These are phyloP conservation scores for Podospora tetraspora DNA, from an alignment of 495 filamentous ascomycete genomes.

Conservation along the genomic window DNA sequence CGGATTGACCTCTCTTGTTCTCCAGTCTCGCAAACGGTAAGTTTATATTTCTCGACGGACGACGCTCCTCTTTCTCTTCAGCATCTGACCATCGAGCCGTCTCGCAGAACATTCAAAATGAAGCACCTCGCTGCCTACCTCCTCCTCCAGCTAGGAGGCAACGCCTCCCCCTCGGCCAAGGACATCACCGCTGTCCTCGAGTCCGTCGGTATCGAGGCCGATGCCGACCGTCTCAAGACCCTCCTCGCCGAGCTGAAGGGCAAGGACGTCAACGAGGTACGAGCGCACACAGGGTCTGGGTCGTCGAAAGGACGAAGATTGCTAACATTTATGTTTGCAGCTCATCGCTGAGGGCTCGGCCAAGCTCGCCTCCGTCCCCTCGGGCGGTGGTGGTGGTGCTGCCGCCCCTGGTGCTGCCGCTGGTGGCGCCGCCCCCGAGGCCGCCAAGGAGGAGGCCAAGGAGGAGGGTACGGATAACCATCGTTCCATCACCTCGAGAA, in stretches of 20 bases:
- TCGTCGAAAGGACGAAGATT: not conserved
- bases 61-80: not conserved
- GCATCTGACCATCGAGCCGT: slow-evolving; percentile 8
- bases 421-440: slow-evolving; percentile 62
- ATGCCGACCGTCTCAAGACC: slow-evolving; percentile 75
- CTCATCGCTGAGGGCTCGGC: slow-evolving; percentile 82
- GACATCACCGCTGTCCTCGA: slow-evolving; percentile 90
- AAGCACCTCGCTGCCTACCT: slow-evolving; percentile 99
- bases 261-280: slow-evolving; percentile 95
- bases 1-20: slow-evolving; percentile 55
- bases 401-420: slow-evolving; percentile 49
- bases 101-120: slow-evolving; percentile 60
- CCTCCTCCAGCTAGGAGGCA: slow-evolving; percentile 89
- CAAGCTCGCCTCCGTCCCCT: slow-evolving; percentile 98
- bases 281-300: slow-evolving; percentile 7
- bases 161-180: slow-evolving; percentile 75
- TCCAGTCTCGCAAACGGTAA: slow-evolving; percentile 28
- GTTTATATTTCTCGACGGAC: slow-evolving; percentile 14
- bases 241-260: slow-evolving; percentile 89
- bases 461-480: slow-evolving; percentile 57
- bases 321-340: slow-evolving; percentile 46
- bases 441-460: slow-evolving; percentile 64
- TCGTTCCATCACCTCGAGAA: not conserved
- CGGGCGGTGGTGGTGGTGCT: slow-evolving; percentile 73
- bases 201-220: slow-evolving; percentile 93